Percentiles rank a stretch among this genome's conserved stretches.
These are phyloP conservation scores for Auricularia heimuer DNA, from an alignment of 768 basidiomycete genomes.

Conservation along the genomic window DNA sequence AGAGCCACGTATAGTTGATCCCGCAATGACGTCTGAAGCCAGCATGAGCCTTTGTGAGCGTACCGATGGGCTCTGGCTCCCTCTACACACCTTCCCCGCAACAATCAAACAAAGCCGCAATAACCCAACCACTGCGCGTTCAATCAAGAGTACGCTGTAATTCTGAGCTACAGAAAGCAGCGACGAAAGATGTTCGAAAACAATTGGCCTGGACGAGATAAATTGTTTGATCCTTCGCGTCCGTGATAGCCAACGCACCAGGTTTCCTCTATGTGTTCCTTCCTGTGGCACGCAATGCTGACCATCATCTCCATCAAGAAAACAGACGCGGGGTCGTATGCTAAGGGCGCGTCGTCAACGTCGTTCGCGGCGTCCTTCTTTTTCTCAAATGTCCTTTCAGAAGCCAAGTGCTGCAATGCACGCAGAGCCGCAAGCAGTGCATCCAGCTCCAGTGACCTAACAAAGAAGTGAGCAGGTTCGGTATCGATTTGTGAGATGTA, in stretches of 20 bases:
- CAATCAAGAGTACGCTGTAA: slow-evolving; percentile 86
- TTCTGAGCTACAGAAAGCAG: slow-evolving; percentile 65
- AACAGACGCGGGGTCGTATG: slow-evolving; percentile 92
- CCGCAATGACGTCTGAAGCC: slow-evolving; percentile 57
- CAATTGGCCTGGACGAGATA: slow-evolving; percentile 62
- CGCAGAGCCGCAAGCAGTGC: slow-evolving; percentile 76
- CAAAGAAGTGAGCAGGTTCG: neutral
- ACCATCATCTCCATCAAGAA: slow-evolving; percentile 94
- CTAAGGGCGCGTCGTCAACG: slow-evolving; percentile 42
- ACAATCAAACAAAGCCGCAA: slow-evolving; percentile 76
- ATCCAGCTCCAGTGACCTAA: slow-evolving; percentile 67
- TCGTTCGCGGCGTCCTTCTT: slow-evolving; percentile 21
- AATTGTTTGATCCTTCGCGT: neutral
- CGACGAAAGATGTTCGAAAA: slow-evolving; percentile 86
- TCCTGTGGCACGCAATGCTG: slow-evolving; percentile 71
- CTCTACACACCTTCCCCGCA: slow-evolving; percentile 57
- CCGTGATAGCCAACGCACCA: slow-evolving; percentile 47
- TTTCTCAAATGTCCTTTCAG: slow-evolving; percentile 74
- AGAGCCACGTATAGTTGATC: slow-evolving; percentile 94
- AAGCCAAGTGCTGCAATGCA: slow-evolving; percentile 82
- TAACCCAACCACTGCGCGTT: slow-evolving; percentile 85
- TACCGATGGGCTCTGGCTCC: slow-evolving; percentile 4
- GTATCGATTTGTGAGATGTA: neutral
- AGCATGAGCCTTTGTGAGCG: neutral
- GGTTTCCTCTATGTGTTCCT: slow-evolving; percentile 73